These are phyloP conservation scores for Solanum lignicaule DNA, from an alignment of 257 asterid genomes.

Conservation along the genomic window DNA sequence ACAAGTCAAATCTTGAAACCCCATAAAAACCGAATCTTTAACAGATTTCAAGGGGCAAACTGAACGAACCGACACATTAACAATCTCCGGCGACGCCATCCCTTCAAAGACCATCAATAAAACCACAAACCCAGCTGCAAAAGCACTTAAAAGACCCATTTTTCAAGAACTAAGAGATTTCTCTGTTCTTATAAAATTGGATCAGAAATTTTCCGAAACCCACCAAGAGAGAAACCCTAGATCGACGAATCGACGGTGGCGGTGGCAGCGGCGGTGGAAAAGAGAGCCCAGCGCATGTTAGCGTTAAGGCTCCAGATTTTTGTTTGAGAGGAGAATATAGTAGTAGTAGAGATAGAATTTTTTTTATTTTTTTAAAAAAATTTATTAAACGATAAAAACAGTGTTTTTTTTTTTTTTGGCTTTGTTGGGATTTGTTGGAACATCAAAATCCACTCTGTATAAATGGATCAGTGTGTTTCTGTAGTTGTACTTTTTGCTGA, in stretches of 20 bases:
- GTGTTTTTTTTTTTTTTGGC: neutral
- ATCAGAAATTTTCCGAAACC: neutral
- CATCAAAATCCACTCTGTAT: neutral
- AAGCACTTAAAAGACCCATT: slow-evolving; percentile 34
- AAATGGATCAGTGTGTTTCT: neutral
- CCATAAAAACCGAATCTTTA: slow-evolving; percentile 40
- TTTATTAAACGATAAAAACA: neutral
- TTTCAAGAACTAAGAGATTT: neutral
- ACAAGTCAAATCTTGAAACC: slow-evolving; percentile 31
- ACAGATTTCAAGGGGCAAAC: slow-evolving; percentile 46
- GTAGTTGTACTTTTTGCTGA: neutral
- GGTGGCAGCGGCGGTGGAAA: neutral
- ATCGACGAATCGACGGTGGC: slow-evolving; percentile 4
- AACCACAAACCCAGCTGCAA: slow-evolving; percentile 32
- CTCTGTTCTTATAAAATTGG: neutral
- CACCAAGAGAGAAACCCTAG: slow-evolving; percentile 4
- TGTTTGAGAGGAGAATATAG: slow-evolving; percentile 3
- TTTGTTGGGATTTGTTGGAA: neutral
- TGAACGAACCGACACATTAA: slow-evolving; percentile 30
- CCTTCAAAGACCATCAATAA: slow-evolving; percentile 31
- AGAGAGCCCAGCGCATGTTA: slow-evolving; percentile 50
- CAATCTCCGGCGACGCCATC: slow-evolving; percentile 32
- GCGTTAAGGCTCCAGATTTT: slow-evolving; percentile 32
- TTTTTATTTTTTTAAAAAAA: neutral
- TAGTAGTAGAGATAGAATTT: neutral